Percentiles rank a stretch among this genome's conserved stretches.
These are phyloP conservation scores for Scenedesmus sp. DNA, from an alignment of 163 green algal species.

Conservation along the genomic window DNA sequence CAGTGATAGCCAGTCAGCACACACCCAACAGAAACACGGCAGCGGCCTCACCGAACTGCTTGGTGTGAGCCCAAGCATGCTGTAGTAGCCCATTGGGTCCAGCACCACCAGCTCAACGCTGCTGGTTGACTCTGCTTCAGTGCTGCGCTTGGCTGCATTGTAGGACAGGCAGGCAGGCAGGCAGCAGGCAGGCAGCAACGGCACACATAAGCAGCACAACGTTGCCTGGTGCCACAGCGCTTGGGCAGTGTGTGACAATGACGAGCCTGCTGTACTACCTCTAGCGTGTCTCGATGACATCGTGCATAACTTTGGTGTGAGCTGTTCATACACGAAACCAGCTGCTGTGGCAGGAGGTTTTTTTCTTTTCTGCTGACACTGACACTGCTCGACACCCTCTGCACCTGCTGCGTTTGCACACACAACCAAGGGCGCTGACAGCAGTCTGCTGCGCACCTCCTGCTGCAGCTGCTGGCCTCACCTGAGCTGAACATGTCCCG, in stretches of 20 bases:
- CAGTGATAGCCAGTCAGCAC: no score
- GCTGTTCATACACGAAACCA: no score
- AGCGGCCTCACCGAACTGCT: neutral
- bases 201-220: no score
- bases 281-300: no score
- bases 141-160: neutral
- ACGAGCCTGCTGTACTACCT: no score
- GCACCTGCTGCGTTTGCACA: no score
- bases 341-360: no score
- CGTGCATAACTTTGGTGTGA: no score
- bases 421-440: neutral
- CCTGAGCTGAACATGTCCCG: slow-evolving; percentile 43
- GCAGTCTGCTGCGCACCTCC: neutral
- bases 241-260: no score
- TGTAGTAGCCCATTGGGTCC: slow-evolving; percentile 53
- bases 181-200: neutral
- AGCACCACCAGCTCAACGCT: neutral
- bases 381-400: no score
- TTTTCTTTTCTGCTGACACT: neutral
- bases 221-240: no score
- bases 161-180: neutral
- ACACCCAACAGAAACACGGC: no score
- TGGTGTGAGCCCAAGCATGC: slow-evolving; percentile 29
- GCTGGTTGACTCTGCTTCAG: neutral
- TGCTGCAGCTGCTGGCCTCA: neutral